A percentile compares a stretch with the other conserved stretches of the same genome.
phyloP scores from a whole-genome alignment of 805 yeast genomes.

The Wickerhamiella kurtzmanii region DNA sequence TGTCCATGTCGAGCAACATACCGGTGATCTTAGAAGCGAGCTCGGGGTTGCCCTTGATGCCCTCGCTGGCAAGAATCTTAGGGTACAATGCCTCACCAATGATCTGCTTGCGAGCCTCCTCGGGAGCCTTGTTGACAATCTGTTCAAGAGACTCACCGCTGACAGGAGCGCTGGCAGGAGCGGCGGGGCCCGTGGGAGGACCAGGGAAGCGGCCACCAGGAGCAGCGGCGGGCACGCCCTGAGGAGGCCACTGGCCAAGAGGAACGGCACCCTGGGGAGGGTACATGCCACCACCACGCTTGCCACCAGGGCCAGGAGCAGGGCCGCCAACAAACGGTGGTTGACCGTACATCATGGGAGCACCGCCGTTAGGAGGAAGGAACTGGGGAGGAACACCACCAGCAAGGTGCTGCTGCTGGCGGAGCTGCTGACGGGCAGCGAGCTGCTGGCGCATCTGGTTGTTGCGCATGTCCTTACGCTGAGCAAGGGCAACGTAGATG shows the following conservation, averaged over 20 bases:
- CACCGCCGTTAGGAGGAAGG: conserved; percentile 30
- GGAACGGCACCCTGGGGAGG: conserved; percentile 20
- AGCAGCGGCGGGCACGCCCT: conserved; percentile 18
- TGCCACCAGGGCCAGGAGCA: conserved; percentile 23
- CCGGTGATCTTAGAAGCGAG: conserved; percentile 98
- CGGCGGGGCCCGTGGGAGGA: conserved; percentile 18
- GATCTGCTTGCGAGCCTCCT: conserved; percentile 90
- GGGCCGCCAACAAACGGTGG: conserved; percentile 54
- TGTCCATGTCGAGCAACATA: conserved; percentile 93
- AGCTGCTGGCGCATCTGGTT: conserved; percentile 94
- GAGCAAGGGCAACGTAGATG: conserved; percentile 95
- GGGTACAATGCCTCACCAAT: conserved; percentile 96
- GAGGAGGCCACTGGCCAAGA: conserved; percentile 27
- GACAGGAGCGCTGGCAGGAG: conserved; percentile 21
- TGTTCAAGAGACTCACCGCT: conserved; percentile 39
- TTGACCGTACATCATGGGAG: conserved; percentile 49
- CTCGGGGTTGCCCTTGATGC: conserved; percentile 69
- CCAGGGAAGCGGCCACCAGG: conserved; percentile 36
- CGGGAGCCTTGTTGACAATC: conserved; percentile 47
- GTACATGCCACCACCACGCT: conserved; percentile 11
- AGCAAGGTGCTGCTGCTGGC: conserved; percentile 89
- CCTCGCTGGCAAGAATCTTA: conserved; percentile 73
- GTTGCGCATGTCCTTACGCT: conserved; percentile 95
- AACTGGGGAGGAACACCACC: conserved; percentile 79
- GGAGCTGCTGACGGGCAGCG: conserved; percentile 95